A percentile compares a stretch with the other conserved stretches of the same genome.
Evolutionary conservation across 768 basidiomycete species (phyloP).

Genomic region (Neoboletus brunneissimus): DNA sequence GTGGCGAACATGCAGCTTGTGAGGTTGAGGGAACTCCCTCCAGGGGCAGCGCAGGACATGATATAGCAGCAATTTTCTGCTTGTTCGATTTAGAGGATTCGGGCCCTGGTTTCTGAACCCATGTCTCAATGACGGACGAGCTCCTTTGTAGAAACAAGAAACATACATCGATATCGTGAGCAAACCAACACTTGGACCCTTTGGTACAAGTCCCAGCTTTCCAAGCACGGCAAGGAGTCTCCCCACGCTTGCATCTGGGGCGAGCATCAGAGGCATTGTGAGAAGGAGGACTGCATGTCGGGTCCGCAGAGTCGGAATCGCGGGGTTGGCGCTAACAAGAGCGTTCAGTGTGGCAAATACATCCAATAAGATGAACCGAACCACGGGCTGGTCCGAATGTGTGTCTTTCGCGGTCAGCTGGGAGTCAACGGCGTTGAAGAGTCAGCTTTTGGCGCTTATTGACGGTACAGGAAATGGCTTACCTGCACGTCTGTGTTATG

Average conservation of each 20-base stretch:
- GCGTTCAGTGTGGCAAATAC: not conserved
- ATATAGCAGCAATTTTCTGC: not conserved
- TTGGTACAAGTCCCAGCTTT: slow-evolving; percentile 37
- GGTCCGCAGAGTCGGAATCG: not conserved
- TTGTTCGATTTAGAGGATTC: not conserved
- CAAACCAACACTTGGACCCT: slow-evolving; percentile 35
- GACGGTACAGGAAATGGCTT: not conserved
- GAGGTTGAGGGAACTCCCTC: not conserved
- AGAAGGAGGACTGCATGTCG: not conserved
- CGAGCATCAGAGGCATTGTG: slow-evolving; percentile 13
- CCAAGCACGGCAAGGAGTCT: slow-evolving; percentile 32
- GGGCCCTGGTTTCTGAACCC: slow-evolving; percentile 9
- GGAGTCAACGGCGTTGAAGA: not conserved
- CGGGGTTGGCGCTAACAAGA: not conserved
- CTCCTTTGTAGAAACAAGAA: not conserved
- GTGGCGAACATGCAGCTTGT: not conserved
- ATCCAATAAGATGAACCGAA: not conserved
- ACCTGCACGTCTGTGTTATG: slow-evolving; percentile 17
- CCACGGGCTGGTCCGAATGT: not conserved
- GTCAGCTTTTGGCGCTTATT: not conserved
- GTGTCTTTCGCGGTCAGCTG: not conserved
- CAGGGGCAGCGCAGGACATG: not conserved
- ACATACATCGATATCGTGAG: slow-evolving; percentile 35
- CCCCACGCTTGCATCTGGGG: slow-evolving; percentile 22
- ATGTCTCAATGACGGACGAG: not conserved